Conservation (phyloP, 345 rosid genomes). For the Pseudoturritis turrita region DNA sequence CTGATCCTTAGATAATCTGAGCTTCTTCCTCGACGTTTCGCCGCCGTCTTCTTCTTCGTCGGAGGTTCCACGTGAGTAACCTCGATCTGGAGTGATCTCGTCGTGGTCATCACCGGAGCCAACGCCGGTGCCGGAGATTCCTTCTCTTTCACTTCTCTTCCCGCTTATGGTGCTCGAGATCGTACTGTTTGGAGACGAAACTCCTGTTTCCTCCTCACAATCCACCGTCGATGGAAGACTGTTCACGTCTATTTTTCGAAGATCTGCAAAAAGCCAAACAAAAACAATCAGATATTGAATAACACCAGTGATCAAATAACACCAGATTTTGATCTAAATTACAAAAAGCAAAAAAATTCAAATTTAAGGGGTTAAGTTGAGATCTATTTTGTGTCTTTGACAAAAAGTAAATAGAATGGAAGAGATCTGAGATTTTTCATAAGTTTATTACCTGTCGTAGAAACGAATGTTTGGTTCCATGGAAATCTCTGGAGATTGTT, state of each 20-base stretch:
- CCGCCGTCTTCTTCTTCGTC: slow-evolving; percentile 92
- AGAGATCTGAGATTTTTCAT: not conserved
- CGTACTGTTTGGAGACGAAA: slow-evolving; percentile 92
- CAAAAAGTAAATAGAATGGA: not conserved
- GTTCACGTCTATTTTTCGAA: slow-evolving; percentile 91
- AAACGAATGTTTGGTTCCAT: slow-evolving; percentile 10
- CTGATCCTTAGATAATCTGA: slow-evolving; percentile 86
- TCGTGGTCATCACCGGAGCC: slow-evolving; percentile 53
- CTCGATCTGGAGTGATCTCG: slow-evolving; percentile 55
- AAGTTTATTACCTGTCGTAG: not conserved
- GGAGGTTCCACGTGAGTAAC: slow-evolving; percentile 70
- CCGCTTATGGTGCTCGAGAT: slow-evolving; percentile 81
- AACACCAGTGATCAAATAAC: not conserved
- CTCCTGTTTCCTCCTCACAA: slow-evolving; percentile 79
- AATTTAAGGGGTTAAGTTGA: not conserved
- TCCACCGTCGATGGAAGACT: slow-evolving; percentile 51
- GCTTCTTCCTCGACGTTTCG: slow-evolving; percentile 87
- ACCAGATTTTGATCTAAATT: not conserved
- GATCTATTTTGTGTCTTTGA: not conserved
- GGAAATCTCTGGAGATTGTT: slow-evolving; percentile 25
- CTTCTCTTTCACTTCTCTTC: slow-evolving; percentile 82
- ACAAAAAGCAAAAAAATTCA: not conserved
- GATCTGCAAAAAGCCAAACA: slow-evolving; percentile 46
- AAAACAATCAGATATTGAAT: not conserved
- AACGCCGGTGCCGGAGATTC: slow-evolving; percentile 14